Conservation (phyloP, 2,329 filamentous ascomycete genomes). For the Trichoderma guizhouense region DNA sequence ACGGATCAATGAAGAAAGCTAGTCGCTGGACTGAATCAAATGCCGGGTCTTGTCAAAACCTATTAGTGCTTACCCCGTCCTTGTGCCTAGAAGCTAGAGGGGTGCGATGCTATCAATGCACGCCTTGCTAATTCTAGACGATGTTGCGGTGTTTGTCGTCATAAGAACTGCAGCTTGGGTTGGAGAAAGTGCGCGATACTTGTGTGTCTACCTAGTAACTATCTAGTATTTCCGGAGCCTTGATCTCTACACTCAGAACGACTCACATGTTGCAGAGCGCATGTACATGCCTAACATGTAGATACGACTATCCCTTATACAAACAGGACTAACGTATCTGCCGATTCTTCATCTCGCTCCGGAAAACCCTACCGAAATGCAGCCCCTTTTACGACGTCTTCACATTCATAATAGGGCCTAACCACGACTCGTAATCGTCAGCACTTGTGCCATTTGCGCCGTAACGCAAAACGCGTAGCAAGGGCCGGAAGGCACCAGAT, state of each 20-base stretch:
- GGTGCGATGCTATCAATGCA: neutral
- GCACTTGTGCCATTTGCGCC: neutral
- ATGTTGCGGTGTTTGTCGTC: neutral
- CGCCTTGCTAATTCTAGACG: neutral
- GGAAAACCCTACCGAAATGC: neutral
- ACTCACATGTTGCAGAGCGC: neutral
- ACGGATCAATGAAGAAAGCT: neutral
- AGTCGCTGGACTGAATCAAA: neutral
- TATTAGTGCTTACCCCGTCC: neutral
- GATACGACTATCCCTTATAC: neutral
- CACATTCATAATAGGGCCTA: neutral
- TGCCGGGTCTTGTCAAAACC: neutral
- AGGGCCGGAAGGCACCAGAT: neutral
- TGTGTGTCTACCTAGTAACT: no score
- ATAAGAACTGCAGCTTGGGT: neutral
- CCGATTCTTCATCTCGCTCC: neutral
- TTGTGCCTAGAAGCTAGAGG: neutral
- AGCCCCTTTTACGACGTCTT: slow-evolving; percentile 15
- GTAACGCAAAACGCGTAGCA: neutral
- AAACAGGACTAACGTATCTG: neutral
- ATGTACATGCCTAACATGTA: neutral
- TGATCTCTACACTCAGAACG: neutral
- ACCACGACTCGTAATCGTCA: neutral
- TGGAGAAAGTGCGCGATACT: neutral
- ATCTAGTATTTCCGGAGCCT: neutral